Evolutionary conservation across 805 yeast genomes (phyloP), one percentile per base, ranked within the genome.

Genomic region (Brettanomyces sp.): DNA sequence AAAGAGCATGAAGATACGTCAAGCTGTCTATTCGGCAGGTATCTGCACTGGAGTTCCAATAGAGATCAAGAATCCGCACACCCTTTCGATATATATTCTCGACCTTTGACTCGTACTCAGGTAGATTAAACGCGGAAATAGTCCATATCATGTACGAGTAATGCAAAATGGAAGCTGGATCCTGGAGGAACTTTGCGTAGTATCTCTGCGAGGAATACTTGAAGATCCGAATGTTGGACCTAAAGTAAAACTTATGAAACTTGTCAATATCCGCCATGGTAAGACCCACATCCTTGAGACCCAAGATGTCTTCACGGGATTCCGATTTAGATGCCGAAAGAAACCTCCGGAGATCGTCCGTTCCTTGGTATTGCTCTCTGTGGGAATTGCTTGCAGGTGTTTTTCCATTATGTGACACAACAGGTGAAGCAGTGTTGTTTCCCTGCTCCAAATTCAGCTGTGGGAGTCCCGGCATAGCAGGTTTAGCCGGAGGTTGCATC

Each of bases 91-190:
- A 61, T 21, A 62, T 25, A 11, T 21, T 25, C 5, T 47, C 55
- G 3, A 55, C 52, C 18, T 49, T 48, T 18, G 47, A 14, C 28
- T 49, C 50, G 42, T 52, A 54, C 21, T 52, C 51, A 22, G 57
- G 55, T 3, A 49, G 30, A 32, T 50, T 45, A 35, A 56, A 43
- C 18, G 52, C 46, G 12, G 49, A 46, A 1, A 44, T 18, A 7
- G 64, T 51, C 60, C 64, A 58, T 6, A 57, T 48, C 47, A 55
- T 46, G 39, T 56, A 58, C 5, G 54, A 44, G 32, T 52, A 53
- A 42, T 53, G 58, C 23, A 53, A 25, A 3, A 58, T 39, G 7
- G 47, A 36, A 8, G 33, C 25, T 0, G 64, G 62, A 18, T 59
- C 49, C 11, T 46, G 47, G 1, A 46, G 28, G 24, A 57, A 51